Percentiles rank a stretch among this genome's conserved stretches.
phyloP scores from a whole-genome alignment of 1,139 yeast species.

The Casaregolazyma lundiana region DNA sequence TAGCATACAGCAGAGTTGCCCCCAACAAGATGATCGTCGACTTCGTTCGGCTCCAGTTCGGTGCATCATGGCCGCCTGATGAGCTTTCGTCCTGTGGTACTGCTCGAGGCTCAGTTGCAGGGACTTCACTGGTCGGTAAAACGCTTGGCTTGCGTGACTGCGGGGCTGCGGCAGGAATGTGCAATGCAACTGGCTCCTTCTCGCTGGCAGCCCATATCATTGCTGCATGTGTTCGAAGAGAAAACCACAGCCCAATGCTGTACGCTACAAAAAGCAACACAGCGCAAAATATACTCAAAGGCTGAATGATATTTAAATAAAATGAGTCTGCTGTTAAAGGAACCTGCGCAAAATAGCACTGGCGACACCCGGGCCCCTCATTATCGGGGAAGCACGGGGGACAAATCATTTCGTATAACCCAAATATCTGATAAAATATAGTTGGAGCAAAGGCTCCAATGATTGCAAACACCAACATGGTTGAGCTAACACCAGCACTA shows the following conservation, averaged over 20 bases:
- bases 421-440: slow-evolving; percentile 82
- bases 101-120: slow-evolving; percentile 2
- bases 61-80: slow-evolving; percentile 87
- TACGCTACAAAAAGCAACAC: slow-evolving; percentile 76
- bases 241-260: slow-evolving; percentile 86
- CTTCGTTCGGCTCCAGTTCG: slow-evolving; percentile 89
- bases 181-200: slow-evolving; percentile 7
- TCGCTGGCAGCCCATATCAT: slow-evolving; percentile 72
- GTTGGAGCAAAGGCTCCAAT: slow-evolving; percentile 94
- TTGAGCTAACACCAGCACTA: slow-evolving; percentile 95
- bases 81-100: slow-evolving; percentile 10
- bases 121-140: slow-evolving; percentile 12
- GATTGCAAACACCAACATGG: slow-evolving; percentile 88
- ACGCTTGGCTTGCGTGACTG: slow-evolving; percentile 17
- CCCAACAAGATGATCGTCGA: slow-evolving; percentile 78
- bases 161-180: slow-evolving; percentile 5
- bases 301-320: slow-evolving; percentile 63
- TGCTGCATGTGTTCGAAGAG: slow-evolving; percentile 93
- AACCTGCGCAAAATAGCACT: slow-evolving; percentile 79
- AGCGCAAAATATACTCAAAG: slow-evolving; percentile 80
- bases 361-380: slow-evolving; percentile 44
- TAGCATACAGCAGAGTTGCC: slow-evolving; percentile 83
- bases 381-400: slow-evolving; percentile 38
- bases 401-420: slow-evolving; percentile 78
- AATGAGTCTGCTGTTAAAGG: slow-evolving; percentile 57